These are phyloP conservation scores for Fraxinus ornus DNA, from an alignment of 305 asterid species.

Conservation along the genomic window DNA sequence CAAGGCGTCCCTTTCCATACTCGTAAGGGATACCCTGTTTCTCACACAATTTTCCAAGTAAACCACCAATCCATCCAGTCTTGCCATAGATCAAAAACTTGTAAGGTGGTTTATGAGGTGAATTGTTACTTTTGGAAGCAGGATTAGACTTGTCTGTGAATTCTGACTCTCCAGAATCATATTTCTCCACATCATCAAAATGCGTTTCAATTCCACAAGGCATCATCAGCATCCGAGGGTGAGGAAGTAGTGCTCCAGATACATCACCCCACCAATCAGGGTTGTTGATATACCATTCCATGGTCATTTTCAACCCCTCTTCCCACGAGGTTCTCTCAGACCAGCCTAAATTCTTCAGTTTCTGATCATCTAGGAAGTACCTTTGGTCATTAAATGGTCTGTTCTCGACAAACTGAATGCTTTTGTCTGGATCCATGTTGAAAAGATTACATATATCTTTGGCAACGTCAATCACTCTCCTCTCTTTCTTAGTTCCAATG, in stretches of 20 bases:
- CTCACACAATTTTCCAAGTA: slow-evolving; percentile 71
- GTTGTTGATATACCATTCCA: slow-evolving; percentile 60
- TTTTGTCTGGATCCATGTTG: slow-evolving; percentile 49
- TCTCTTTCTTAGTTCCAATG: slow-evolving; percentile 63
- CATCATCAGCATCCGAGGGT: slow-evolving; percentile 73
- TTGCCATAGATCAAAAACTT: slow-evolving; percentile 72
- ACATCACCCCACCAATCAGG: slow-evolving; percentile 81
- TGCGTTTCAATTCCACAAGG: slow-evolving; percentile 54
- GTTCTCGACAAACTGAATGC: slow-evolving; percentile 63
- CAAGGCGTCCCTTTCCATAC: slow-evolving; percentile 70
- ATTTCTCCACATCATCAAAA: slow-evolving; percentile 35
- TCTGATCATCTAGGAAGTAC: slow-evolving; percentile 66
- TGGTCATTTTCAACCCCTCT: slow-evolving; percentile 60
- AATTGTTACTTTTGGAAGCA: slow-evolving; percentile 18
- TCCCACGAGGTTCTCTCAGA: slow-evolving; percentile 56
- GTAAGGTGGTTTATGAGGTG: slow-evolving; percentile 35
- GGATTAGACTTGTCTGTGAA: slow-evolving; percentile 26
- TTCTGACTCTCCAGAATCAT: slow-evolving; percentile 27
- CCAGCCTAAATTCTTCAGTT: slow-evolving; percentile 67
- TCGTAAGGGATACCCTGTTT: slow-evolving; percentile 60
- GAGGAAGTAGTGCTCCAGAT: slow-evolving; percentile 66
- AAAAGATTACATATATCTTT: slow-evolving; percentile 51
- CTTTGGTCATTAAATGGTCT: slow-evolving; percentile 72
- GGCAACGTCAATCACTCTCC: slow-evolving; percentile 64
- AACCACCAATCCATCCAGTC: slow-evolving; percentile 76